Conservation (phyloP, 352 stramenopile genomes). For the Globisporangium spinosum region DNA sequence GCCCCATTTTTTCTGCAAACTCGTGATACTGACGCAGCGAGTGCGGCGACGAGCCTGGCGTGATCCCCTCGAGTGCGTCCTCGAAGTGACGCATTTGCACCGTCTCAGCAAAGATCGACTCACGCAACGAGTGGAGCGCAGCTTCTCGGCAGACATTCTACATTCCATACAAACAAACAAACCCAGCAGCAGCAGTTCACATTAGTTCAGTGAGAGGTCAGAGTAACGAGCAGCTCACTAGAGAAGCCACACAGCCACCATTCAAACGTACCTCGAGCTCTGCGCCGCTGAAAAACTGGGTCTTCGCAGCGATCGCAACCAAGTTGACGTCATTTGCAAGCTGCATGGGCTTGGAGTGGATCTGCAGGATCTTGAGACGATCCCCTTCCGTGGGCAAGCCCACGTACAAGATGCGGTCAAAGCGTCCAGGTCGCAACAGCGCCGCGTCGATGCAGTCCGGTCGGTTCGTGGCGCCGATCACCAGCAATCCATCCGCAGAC, state of each 20-base stretch:
- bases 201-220: no score
- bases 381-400: slow-evolving; percentile 74
- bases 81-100: slow-evolving; percentile 67
- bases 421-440: slow-evolving; percentile 93
- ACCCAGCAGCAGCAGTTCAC: slow-evolving; percentile 12
- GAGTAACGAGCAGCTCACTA: no score
- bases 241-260: background rate
- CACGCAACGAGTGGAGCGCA: slow-evolving; percentile 63
- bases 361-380: slow-evolving; percentile 66
- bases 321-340: slow-evolving; percentile 67
- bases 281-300: slow-evolving; percentile 75
- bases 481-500: slow-evolving; percentile 91
- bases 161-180: background rate
- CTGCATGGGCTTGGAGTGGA: slow-evolving; percentile 67
- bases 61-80: slow-evolving; percentile 39
- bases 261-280: slow-evolving; percentile 73
- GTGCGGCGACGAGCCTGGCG: slow-evolving; percentile 50
- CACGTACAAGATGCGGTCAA: slow-evolving; percentile 96
- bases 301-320: slow-evolving; percentile 40
- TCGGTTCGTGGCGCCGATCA: slow-evolving; percentile 97
- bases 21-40: slow-evolving; percentile 54
- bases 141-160: slow-evolving; percentile 88
- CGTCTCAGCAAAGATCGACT: slow-evolving; percentile 48
- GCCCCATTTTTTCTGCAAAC: slow-evolving; percentile 62
- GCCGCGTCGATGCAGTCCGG: slow-evolving; percentile 97